Percentiles rank a stretch among this genome's conserved stretches.
Evolutionary conservation across 306 rosid species (phyloP).

Genomic region (Lagenaria siceraria): DNA sequence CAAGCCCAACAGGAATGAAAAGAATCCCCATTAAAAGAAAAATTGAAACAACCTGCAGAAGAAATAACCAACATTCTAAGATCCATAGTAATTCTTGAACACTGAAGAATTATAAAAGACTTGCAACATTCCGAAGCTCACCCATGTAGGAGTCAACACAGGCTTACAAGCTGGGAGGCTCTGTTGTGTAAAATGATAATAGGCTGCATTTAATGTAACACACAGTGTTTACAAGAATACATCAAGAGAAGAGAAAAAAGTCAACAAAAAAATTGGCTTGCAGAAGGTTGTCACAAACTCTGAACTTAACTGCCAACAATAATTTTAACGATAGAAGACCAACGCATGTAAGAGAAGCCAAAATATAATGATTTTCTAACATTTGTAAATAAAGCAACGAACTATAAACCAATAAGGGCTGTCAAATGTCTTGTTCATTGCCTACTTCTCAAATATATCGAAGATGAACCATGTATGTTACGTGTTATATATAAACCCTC

Average conservation of each 20-base stretch:
- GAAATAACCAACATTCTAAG: conserved; percentile 14
- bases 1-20: conserved; percentile 76
- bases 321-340: background rate
- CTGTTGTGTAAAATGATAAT: conserved; percentile 71
- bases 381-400: background rate
- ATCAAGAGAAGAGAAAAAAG: background rate
- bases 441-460: background rate
- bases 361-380: background rate
- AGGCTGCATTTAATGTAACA: conserved; percentile 37
- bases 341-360: background rate
- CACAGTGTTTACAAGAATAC: background rate
- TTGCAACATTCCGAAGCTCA: conserved; percentile 29
- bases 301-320: background rate
- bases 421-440: background rate
- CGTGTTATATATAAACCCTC: background rate
- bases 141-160: conserved; percentile 77
- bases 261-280: background rate
- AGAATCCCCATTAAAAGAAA: conserved; percentile 51
- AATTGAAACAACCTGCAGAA: conserved; percentile 60
- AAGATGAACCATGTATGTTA: background rate
- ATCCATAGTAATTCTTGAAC: background rate
- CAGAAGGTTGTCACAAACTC: background rate
- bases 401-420: background rate
- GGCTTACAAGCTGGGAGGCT: conserved; percentile 94
- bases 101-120: conserved; percentile 7